A percentile compares a stretch with the other conserved stretches of the same genome.
These are phyloP conservation scores for Jatropha podagrica DNA, from an alignment of 441 rosid genomes.

Conservation along the genomic window DNA sequence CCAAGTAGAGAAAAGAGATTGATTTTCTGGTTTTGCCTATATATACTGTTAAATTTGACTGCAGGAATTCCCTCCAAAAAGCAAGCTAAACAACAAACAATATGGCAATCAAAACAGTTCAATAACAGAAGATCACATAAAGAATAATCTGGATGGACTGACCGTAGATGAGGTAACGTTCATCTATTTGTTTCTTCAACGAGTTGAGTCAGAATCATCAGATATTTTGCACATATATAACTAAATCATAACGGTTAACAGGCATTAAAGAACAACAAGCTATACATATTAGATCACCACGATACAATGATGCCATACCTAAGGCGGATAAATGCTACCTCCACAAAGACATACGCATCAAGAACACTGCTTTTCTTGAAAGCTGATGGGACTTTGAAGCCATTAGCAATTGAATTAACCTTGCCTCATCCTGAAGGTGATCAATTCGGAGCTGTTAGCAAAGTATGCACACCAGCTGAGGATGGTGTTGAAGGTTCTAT, in stretches of 20 bases:
- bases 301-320: slow-evolving; percentile 50
- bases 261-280: slow-evolving; percentile 42
- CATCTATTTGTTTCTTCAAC: not conserved
- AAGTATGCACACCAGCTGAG: slow-evolving; percentile 48
- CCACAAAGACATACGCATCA: slow-evolving; percentile 46
- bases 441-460: slow-evolving; percentile 35
- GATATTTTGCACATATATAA: not conserved
- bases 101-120: slow-evolving; percentile 61
- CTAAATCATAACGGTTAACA: slow-evolving; percentile 1
- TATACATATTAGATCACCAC: slow-evolving; percentile 61
- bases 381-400: slow-evolving; percentile 50
- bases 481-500: slow-evolving; percentile 48
- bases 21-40: not conserved
- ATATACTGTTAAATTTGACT: slow-evolving; percentile 7
- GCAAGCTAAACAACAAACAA: slow-evolving; percentile 46
- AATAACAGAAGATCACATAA: slow-evolving; percentile 51
- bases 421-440: slow-evolving; percentile 43
- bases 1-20: not conserved
- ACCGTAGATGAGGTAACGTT: slow-evolving; percentile 47
- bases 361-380: slow-evolving; percentile 51
- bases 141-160: slow-evolving; percentile 51
- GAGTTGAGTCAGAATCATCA: not conserved
- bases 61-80: slow-evolving; percentile 73
- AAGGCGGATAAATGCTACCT: slow-evolving; percentile 44
- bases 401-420: slow-evolving; percentile 49